phyloP scores from a whole-genome alignment of 108 stramenopile species.

The Fragilaria radians region DNA sequence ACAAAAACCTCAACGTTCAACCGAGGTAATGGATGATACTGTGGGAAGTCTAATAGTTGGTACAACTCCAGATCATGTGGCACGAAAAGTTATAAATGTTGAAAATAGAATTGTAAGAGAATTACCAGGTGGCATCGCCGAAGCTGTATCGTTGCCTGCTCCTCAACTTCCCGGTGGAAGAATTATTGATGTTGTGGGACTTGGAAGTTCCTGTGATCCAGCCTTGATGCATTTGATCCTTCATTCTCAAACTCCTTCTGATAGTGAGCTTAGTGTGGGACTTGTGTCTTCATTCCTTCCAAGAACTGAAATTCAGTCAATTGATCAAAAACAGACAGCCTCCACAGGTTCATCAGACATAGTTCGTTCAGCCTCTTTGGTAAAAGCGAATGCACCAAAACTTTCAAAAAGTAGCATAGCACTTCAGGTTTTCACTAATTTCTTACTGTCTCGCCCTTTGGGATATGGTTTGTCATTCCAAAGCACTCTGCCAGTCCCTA shows the following conservation, averaged over 20 bases:
- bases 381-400: neutral
- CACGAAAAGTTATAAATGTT: conserved; percentile 17
- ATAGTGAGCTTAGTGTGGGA: conserved; percentile 55
- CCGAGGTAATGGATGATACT: neutral
- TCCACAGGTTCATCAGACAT: neutral
- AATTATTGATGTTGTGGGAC: conserved; percentile 49
- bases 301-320: neutral
- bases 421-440: conserved; percentile 20
- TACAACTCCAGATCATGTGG: conserved; percentile 43
- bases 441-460: conserved; percentile 25
- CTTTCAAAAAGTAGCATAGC: conserved; percentile 9
- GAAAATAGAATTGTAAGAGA: conserved; percentile 13
- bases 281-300: conserved; percentile 52
- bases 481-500: neutral
- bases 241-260: conserved; percentile 73
- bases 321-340: neutral
- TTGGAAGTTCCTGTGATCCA: neutral
- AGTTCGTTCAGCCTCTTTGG: neutral
- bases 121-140: conserved; percentile 62
- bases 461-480: conserved; percentile 22
- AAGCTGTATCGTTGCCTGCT: conserved; percentile 57
- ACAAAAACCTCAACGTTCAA: conserved; percentile 22
- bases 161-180: conserved; percentile 64
- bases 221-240: conserved; percentile 33
- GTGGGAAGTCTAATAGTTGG: conserved; percentile 55